Percentiles rank a stretch among this genome's conserved stretches.
phyloP scores from a whole-genome alignment of 1,284 basidiomycete species.

The Leucoagaricus sp. region DNA sequence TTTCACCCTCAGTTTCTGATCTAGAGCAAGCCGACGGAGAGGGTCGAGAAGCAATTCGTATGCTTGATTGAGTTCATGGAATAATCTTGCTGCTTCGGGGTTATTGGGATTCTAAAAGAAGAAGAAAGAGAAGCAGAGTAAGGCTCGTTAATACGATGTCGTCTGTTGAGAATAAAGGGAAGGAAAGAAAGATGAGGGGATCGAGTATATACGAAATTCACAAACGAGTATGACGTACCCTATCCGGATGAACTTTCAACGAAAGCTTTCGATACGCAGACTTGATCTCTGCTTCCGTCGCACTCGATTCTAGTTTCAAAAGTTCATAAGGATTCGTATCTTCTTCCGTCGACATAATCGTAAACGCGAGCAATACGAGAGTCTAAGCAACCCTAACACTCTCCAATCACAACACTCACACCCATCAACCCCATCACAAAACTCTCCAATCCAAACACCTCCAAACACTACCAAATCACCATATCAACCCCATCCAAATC shows the following conservation, averaged over 20 bases:
- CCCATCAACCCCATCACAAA: neutral
- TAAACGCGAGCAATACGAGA: neutral
- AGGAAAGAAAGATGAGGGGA: neutral
- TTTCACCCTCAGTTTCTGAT: constrained; percentile 76
- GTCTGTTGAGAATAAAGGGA: neutral
- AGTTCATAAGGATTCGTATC: constrained; percentile 79
- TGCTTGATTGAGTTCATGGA: constrained; percentile 85
- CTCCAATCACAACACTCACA: neutral
- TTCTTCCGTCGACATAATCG: constrained; percentile 33
- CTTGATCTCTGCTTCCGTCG: constrained; percentile 82
- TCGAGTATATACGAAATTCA: no score
- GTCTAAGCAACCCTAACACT: neutral
- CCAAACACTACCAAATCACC: constrained; percentile 2
- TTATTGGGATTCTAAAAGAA: constrained; percentile 70
- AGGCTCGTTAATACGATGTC: neutral
- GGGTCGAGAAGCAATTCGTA: constrained; percentile 87
- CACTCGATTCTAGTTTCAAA: constrained; percentile 64
- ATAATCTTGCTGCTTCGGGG: constrained; percentile 82
- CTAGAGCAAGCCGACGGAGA: constrained; percentile 78
- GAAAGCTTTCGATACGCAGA: constrained; percentile 83
- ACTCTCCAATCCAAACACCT: neutral
- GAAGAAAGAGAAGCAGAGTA: neutral
- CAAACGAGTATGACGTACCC: no score
- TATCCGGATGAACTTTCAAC: constrained; percentile 88
- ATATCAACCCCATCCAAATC: neutral